A percentile compares a stretch with the other conserved stretches of the same genome.
Conservation (phyloP, 108 stramenopile genomes). For the Ochromonas danica region DNA sequence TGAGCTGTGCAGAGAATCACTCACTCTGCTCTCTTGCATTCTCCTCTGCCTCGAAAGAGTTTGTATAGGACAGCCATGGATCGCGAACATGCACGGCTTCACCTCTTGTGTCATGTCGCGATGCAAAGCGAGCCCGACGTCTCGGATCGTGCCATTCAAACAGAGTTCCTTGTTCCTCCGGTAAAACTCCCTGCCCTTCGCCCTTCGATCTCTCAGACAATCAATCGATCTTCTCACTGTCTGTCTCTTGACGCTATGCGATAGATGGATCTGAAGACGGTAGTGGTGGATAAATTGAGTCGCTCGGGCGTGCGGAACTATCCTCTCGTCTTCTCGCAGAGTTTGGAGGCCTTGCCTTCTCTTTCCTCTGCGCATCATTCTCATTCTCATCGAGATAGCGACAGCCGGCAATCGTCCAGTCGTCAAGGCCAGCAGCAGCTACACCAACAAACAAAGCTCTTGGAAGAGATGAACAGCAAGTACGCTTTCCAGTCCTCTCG, state of each 20-base stretch:
- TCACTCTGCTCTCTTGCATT: too few relatives aligned
- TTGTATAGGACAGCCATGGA: neutral
- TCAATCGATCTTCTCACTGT: neutral
- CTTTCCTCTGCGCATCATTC: too few relatives aligned
- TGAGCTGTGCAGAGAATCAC: too few relatives aligned
- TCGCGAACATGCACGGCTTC: neutral
- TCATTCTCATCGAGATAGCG: too few relatives aligned
- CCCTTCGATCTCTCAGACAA: neutral
- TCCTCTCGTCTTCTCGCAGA: too few relatives aligned
- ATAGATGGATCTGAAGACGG: neutral
- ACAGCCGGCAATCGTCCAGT: too few relatives aligned
- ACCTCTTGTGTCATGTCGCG: neutral
- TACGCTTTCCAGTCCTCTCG: too few relatives aligned
- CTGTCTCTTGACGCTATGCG: neutral
- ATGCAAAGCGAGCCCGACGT: neutral
- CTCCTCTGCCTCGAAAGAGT: neutral
- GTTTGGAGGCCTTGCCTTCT: too few relatives aligned
- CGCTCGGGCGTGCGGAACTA: too few relatives aligned
- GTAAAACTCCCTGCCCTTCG: neutral
- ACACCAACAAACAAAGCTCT: too few relatives aligned
- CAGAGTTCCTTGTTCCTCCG: constrained; percentile 9
- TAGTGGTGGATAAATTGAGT: neutral
- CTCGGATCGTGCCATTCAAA: constrained; percentile 10
- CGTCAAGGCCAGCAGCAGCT: too few relatives aligned
- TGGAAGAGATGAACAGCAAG: too few relatives aligned